phyloP scores from a whole-genome alignment of 2,329 filamentous ascomycete species.

The Pseudogymnoascus sp. region DNA sequence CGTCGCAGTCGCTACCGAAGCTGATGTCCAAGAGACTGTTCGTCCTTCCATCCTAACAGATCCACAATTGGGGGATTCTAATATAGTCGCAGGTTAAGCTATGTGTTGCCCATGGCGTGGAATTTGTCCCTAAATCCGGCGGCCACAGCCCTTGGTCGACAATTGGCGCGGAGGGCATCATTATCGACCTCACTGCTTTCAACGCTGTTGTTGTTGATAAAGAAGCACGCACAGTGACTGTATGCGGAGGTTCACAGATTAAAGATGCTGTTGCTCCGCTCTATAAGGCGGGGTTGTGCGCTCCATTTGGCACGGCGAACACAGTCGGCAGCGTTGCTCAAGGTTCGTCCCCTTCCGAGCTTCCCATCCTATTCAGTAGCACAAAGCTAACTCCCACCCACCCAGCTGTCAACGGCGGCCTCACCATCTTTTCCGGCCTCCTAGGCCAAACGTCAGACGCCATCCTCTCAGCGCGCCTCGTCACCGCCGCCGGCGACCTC shows the following conservation, averaged over 20 bases:
- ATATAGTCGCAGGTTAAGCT: neutral
- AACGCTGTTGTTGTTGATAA: conserved; percentile 18
- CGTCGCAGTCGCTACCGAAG: conserved; percentile 14
- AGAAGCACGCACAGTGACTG: conserved; percentile 15
- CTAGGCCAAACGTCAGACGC: conserved; percentile 65
- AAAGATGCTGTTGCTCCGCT: conserved; percentile 18
- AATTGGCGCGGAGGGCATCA: conserved; percentile 21
- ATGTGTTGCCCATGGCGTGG: conserved; percentile 10
- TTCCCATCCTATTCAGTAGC: conserved; percentile 22
- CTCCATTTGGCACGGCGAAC: conserved; percentile 27
- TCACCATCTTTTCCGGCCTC: conserved; percentile 63
- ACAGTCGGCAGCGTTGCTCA: conserved; percentile 27
- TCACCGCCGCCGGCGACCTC: conserved; percentile 29
- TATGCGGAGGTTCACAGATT: conserved; percentile 15
- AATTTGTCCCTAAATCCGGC: conserved; percentile 22
- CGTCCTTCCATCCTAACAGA: neutral
- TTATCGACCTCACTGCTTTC: conserved; percentile 23
- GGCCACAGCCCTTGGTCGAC: conserved; percentile 26
- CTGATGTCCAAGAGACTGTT: conserved; percentile 16
- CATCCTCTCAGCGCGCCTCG: conserved; percentile 49
- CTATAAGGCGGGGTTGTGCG: conserved; percentile 13
- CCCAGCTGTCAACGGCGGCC: conserved; percentile 76
- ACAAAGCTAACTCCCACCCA: conserved; percentile 38
- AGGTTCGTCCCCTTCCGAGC: conserved; percentile 25
- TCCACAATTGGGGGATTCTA: neutral